phyloP scores from a whole-genome alignment of 768 basidiomycete species.

The Mycena polygramma region DNA sequence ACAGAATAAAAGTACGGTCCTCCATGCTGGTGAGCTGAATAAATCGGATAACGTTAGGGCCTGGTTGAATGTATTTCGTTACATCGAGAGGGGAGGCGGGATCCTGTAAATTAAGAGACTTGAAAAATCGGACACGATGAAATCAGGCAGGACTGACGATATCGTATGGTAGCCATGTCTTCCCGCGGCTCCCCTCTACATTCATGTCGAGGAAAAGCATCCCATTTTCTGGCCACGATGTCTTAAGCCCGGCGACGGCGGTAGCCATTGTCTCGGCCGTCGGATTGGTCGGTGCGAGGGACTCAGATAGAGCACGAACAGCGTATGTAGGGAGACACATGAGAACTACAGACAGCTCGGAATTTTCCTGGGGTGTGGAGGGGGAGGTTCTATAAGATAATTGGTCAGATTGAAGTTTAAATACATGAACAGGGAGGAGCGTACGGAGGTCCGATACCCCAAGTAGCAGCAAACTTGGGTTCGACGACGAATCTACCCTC shows the following conservation, averaged over 20 bases:
- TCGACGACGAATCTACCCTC: slow-evolving; percentile 55
- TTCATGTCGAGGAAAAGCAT: slow-evolving; percentile 62
- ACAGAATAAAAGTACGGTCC: slow-evolving; percentile 59
- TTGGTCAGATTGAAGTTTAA: background rate
- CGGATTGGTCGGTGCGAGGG: slow-evolving; percentile 32
- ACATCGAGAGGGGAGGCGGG: slow-evolving; percentile 52
- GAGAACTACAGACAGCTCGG: slow-evolving; percentile 50
- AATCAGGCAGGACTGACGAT: slow-evolving; percentile 50
- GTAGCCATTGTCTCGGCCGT: slow-evolving; percentile 43
- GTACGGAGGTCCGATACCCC: slow-evolving; percentile 45
- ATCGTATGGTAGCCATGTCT: slow-evolving; percentile 55
- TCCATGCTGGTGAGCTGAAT: slow-evolving; percentile 62
- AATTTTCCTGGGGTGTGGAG: background rate
- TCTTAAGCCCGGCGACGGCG: slow-evolving; percentile 43
- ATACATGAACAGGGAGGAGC: slow-evolving; percentile 12
- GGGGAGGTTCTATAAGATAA: slow-evolving; percentile 4
- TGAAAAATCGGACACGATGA: background rate
- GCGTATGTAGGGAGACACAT: slow-evolving; percentile 48
- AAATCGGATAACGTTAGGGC: slow-evolving; percentile 62
- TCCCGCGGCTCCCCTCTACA: slow-evolving; percentile 45
- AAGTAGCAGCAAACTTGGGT: slow-evolving; percentile 48
- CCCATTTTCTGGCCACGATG: slow-evolving; percentile 62
- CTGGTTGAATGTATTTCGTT: slow-evolving; percentile 55
- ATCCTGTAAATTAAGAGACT: slow-evolving; percentile 41
- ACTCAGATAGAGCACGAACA: slow-evolving; percentile 37